Evolutionary conservation across 2,329 filamentous ascomycete species (phyloP).

Genomic region (Tothia fuscella): DNA sequence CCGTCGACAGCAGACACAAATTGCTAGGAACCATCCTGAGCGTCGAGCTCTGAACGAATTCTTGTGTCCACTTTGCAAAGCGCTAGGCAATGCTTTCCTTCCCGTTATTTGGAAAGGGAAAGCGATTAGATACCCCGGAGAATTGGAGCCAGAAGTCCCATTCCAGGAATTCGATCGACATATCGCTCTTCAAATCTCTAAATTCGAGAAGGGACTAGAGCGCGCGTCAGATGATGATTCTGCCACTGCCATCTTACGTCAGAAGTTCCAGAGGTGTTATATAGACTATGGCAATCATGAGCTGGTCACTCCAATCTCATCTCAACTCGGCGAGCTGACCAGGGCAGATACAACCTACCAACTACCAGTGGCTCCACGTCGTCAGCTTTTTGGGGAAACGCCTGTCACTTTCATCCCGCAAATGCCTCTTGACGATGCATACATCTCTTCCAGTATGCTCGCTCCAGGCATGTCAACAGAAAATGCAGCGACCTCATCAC

Average conservation of each 20-base stretch:
- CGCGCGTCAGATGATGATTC: slow-evolving; percentile 14
- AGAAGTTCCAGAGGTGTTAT: slow-evolving; percentile 36
- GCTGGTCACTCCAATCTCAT: slow-evolving; percentile 39
- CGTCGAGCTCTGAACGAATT: slow-evolving; percentile 71
- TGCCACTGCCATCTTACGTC: slow-evolving; percentile 17
- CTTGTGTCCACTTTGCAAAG: slow-evolving; percentile 93
- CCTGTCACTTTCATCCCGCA: not conserved
- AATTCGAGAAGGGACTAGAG: slow-evolving; percentile 35
- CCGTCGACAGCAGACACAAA: slow-evolving; percentile 78
- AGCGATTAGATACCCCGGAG: slow-evolving; percentile 68
- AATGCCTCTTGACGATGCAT: slow-evolving; percentile 1
- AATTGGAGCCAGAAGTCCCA: slow-evolving; percentile 43
- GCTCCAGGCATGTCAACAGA: slow-evolving; percentile 10
- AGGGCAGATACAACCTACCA: slow-evolving; percentile 1
- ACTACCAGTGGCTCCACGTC: not conserved
- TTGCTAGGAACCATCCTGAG: slow-evolving; percentile 89
- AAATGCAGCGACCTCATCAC: slow-evolving; percentile 12
- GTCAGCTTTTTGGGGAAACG: not conserved
- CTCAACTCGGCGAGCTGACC: slow-evolving; percentile 23
- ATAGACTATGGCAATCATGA: slow-evolving; percentile 38
- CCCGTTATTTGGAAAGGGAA: slow-evolving; percentile 93
- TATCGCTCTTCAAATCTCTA: slow-evolving; percentile 37
- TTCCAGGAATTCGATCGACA: slow-evolving; percentile 60
- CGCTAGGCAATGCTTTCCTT: slow-evolving; percentile 85
- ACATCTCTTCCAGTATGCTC: slow-evolving; percentile 5